Base-by-base conservation (phyloP, 768 basidiomycete genomes). In the Leccinum subtestaceum region DNA sequence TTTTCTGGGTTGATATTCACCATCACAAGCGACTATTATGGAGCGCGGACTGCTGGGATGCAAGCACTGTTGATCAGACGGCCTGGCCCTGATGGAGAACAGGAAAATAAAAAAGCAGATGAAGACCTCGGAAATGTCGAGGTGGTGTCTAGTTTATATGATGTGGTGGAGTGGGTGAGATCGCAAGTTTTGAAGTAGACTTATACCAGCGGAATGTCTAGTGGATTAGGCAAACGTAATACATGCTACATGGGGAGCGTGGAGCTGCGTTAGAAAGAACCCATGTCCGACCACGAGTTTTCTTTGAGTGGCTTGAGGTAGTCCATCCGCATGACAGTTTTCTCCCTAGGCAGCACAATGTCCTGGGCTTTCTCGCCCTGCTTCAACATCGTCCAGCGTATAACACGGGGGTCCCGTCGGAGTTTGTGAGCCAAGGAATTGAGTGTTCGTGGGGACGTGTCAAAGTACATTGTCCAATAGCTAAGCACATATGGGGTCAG, bases 401-500 rank as follows among this genome's bases (percentile, higher is more conserved):
- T 77, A 13, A 96, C 91, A 32, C 88, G 84, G 11, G 92, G 92
- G 67, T 96, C 94, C 54, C 80, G 79, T 8, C 88, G 84, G 72
- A 95, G 81, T 57, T 88, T 78, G 9, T 76, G 73, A 63, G 85
- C 84, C n/a, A 96, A 77, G 1, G 81, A 76, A 6, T 78, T 76
- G 52, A 95, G 77, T 0, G 84, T 86, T 40, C 78, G 77, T 11
- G 93, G 93, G 9, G 89, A 88, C 4, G 91, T 84, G 77, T 96
- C 94, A 71, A 95, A 96, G 69, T 92, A 84, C 78, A 96, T 83
- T 4, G 89, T 87, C 92, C 92, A 95, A 71, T 94, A 94, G 65
- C 93, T 95, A 65, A 50, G 3, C 19, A 12, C 4, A 52, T 21
- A 23, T 54, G 15, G 13, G 19, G 58, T 71, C 25, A 63, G 60